Evolutionary conservation across 2,329 filamentous ascomycete genomes (phyloP).

Genomic region (Eutypella sp.): DNA sequence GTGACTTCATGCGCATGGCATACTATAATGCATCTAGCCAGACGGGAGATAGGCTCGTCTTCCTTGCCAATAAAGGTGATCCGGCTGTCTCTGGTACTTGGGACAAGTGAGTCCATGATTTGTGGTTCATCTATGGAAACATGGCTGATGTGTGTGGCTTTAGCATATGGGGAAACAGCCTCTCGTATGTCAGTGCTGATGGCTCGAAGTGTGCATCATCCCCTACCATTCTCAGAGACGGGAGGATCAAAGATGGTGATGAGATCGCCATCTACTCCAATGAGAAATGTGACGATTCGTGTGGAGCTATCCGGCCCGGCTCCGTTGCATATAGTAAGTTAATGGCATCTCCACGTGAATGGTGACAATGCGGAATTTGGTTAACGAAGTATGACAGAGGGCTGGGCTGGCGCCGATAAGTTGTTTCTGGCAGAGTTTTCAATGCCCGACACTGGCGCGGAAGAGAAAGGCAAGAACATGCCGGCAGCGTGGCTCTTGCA

Average conservation of each 20-base stretch:
- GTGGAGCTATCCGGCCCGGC: conserved; percentile 39
- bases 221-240: conserved; percentile 35
- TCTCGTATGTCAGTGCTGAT: conserved; percentile 40
- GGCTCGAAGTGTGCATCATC: conserved; percentile 33
- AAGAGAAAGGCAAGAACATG: conserved; percentile 57
- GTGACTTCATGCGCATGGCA: conserved; percentile 36
- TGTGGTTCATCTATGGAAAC: too few species aligned
- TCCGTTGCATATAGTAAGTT: conserved; percentile 42
- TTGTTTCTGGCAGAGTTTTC: conserved; percentile 69
- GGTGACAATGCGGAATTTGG: conserved; percentile 4
- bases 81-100: conserved; percentile 35
- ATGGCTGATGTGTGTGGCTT: conserved; percentile 4
- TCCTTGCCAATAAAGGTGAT: conserved; percentile 44
- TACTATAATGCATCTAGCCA: conserved; percentile 41
- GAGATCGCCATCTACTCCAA: conserved; percentile 44
- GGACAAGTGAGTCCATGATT: conserved; percentile 41
- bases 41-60: conserved; percentile 39
- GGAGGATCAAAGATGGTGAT: conserved; percentile 35
- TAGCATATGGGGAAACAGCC: conserved; percentile 40
- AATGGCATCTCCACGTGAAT: not conserved
- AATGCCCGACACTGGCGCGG: conserved; percentile 59
- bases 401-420: conserved; percentile 65
- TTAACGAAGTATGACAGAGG: conserved; percentile 42
- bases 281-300: conserved; percentile 36
- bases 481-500: conserved; percentile 75